phyloP scores from a whole-genome alignment of 202 grass and related monocot genomes.

The Setaria italica region DNA sequence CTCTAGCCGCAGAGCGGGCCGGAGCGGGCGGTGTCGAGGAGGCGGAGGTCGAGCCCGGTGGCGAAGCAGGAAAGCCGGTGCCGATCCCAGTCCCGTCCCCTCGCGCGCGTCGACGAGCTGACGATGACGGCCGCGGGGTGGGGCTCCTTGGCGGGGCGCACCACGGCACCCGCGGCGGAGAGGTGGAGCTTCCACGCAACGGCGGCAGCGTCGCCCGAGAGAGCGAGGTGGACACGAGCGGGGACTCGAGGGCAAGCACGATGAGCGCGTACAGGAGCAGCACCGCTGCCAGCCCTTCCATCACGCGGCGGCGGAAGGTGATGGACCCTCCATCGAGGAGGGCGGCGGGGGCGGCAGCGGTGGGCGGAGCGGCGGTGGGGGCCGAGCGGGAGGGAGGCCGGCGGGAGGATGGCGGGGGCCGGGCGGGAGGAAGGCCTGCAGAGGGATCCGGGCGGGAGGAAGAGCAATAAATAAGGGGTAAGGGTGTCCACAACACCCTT shows the following conservation, averaged over 20 bases:
- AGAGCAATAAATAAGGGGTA: no score
- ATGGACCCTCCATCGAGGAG: background rate
- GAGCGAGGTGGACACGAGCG: slow-evolving; percentile 48
- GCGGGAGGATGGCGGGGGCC: no score
- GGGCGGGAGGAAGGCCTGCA: no score
- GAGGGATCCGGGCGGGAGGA: no score
- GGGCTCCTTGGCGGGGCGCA: slow-evolving; percentile 39
- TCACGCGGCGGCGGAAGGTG: slow-evolving; percentile 45
- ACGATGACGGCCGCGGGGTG: background rate
- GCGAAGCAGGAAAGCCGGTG: background rate
- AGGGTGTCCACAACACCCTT: no score
- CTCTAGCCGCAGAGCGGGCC: slow-evolving; percentile 19
- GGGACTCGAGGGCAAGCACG: slow-evolving; percentile 69
- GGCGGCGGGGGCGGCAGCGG: no score
- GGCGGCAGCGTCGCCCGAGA: background rate
- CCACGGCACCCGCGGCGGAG: background rate
- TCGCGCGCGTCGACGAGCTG: background rate
- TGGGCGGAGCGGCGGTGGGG: no score
- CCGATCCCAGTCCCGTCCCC: background rate
- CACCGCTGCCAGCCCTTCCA: slow-evolving; percentile 51
- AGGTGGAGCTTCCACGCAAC: slow-evolving; percentile 41
- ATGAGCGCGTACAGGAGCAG: slow-evolving; percentile 66
- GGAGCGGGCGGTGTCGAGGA: slow-evolving; percentile 39
- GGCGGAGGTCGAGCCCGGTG: slow-evolving; percentile 41
- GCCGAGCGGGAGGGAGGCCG: no score